Conservation (phyloP, 2,329 filamentous ascomycete genomes). For the Elsinoe fawcettii region DNA sequence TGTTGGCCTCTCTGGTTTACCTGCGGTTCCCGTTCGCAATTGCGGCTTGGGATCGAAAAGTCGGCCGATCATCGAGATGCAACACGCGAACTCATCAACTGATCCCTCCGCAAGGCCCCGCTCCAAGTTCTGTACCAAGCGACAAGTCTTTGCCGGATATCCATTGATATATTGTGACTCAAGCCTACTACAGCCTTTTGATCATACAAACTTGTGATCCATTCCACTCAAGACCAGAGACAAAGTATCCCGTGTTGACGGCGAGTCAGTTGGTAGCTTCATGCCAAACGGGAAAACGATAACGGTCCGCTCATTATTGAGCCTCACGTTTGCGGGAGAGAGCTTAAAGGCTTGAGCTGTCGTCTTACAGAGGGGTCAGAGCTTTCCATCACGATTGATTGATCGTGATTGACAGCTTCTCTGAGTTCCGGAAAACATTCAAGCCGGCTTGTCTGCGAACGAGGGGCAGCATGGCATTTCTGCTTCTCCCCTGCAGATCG, state of each 20-base stretch:
- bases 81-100: slow-evolving; percentile 13
- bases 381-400: not conserved
- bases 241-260: not conserved
- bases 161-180: not conserved
- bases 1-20: not conserved
- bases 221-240: not conserved
- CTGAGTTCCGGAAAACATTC: not conserved
- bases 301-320: slow-evolving; percentile 5
- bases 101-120: slow-evolving; percentile 1
- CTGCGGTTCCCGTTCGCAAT: not conserved
- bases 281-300: not conserved
- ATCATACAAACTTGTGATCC: not conserved
- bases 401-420: too few species aligned
- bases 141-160: not conserved
- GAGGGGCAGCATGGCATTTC: not conserved
- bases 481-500: not conserved
- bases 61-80: slow-evolving; percentile 10
- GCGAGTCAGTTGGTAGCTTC: not conserved
- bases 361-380: not conserved
- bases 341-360: not conserved
- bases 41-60: slow-evolving; percentile 7
- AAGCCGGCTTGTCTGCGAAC: not conserved
- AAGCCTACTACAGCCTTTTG: not conserved
- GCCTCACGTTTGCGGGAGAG: not conserved
- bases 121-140: not conserved